phyloP scores from a whole-genome alignment of 306 rosid species.

The Phaseolus lunatus region DNA sequence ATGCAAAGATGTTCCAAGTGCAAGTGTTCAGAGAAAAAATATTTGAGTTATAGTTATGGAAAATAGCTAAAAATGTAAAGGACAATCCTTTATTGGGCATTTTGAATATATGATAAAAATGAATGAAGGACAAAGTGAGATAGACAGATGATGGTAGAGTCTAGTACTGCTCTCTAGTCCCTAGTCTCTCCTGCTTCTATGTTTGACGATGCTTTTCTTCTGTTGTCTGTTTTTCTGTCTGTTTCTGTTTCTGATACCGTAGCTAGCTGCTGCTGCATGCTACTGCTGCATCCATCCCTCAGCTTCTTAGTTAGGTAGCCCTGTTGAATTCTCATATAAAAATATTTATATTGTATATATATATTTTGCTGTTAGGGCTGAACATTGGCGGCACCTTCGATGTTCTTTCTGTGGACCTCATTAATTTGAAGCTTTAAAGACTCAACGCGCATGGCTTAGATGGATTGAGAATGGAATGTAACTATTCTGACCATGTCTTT shows the following conservation, averaged over 20 bases:
- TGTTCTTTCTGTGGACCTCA: not conserved
- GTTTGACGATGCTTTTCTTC: constrained; percentile 35
- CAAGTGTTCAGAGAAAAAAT: constrained; percentile 4
- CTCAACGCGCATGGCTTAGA: constrained; percentile 21
- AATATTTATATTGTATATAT: not conserved
- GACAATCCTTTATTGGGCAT: not conserved
- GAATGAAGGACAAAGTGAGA: constrained; percentile 36
- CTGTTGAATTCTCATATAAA: too few species aligned
- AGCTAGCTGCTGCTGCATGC: constrained; percentile 21
- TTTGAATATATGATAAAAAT: not conserved
- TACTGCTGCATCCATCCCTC: constrained; percentile 27
- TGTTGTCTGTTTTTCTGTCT: constrained; percentile 41
- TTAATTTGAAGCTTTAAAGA: constrained; percentile 2
- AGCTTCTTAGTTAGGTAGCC: constrained; percentile 6
- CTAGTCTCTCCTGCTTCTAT: constrained; percentile 58
- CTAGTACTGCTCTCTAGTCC: constrained; percentile 49
- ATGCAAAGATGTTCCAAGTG: constrained; percentile 34
- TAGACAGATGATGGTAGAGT: not conserved
- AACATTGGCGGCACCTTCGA: constrained; percentile 39
- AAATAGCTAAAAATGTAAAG: not conserved
- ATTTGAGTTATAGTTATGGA: not conserved
- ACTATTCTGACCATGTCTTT: constrained; percentile 16
- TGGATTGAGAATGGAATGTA: constrained; percentile 24
- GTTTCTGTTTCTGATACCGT: constrained; percentile 29
- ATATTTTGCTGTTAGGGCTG: not conserved